Conservation (phyloP, 805 yeast genomes). For the Candida caryicola region DNA sequence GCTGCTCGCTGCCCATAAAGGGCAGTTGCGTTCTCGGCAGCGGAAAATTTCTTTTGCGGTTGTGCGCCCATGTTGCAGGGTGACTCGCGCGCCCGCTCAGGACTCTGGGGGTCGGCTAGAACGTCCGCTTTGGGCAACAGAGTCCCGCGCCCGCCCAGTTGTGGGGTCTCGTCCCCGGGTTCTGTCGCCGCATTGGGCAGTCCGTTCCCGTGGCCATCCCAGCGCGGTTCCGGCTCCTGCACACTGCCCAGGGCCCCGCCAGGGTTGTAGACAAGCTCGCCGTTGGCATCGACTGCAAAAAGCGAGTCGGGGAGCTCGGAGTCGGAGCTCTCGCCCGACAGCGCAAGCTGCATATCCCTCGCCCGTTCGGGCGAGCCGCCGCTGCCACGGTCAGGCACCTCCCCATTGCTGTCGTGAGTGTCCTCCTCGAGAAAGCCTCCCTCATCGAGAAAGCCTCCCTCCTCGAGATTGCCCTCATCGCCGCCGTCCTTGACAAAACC, state of each 20-base stretch:
- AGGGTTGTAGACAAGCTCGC: conserved; percentile 23
- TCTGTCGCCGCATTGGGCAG: too few relatives aligned
- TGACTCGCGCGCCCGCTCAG: too few relatives aligned
- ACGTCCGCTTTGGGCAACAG: too few relatives aligned
- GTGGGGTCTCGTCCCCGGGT: too few relatives aligned
- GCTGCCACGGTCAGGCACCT: background rate
- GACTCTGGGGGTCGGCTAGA: too few relatives aligned
- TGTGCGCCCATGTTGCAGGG: too few relatives aligned
- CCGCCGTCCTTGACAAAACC: conserved; percentile 1
- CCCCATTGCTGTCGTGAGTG: background rate
- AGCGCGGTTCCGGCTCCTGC: too few relatives aligned
- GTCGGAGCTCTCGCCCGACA: background rate
- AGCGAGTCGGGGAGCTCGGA: conserved; percentile 18
- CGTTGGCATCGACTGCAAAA: conserved; percentile 15
- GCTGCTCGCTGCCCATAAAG: too few relatives aligned
- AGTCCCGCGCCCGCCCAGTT: too few relatives aligned
- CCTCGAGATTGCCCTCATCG: conserved; percentile 2
- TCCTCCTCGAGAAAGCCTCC: background rate
- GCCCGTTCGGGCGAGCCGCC: too few relatives aligned
- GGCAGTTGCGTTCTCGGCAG: too few relatives aligned
- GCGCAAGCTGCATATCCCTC: background rate
- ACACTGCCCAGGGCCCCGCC: background rate
- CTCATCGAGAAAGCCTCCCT: background rate
- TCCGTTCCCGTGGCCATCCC: too few relatives aligned
- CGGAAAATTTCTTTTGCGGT: background rate